phyloP scores from a whole-genome alignment of 2,329 filamentous ascomycete species.

The Helminthosporium solani region DNA sequence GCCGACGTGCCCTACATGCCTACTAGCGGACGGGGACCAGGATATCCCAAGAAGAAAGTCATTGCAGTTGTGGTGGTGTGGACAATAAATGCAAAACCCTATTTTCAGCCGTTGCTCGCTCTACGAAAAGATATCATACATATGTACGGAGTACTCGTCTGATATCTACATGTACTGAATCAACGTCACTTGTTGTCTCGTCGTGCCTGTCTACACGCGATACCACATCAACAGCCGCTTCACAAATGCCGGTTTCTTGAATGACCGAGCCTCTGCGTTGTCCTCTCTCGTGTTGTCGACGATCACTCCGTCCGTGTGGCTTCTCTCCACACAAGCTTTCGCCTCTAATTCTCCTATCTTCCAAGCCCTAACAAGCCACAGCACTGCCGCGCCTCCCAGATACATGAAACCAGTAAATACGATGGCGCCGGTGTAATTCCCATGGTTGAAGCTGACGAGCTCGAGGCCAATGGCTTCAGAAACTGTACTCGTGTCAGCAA shows the following conservation, averaged over 20 bases:
- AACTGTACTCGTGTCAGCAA: conserved; percentile 32
- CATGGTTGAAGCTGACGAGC: conserved; percentile 51
- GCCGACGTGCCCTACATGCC: conserved; percentile 14
- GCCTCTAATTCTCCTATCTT: conserved; percentile 58
- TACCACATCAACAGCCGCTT: conserved; percentile 34
- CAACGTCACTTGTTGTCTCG: too few species aligned
- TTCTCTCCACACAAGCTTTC: conserved; percentile 26
- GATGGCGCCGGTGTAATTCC: conserved; percentile 59
- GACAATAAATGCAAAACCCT: too few species aligned
- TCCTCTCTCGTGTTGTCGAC: neutral
- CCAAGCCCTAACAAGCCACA: conserved; percentile 60
- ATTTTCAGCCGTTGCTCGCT: too few species aligned
- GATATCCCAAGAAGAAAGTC: neutral
- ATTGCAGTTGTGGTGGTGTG: too few species aligned
- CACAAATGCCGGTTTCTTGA: conserved; percentile 26
- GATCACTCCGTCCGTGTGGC: conserved; percentile 20
- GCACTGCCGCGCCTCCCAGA: conserved; percentile 54
- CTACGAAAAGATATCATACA: neutral
- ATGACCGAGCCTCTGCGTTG: conserved; percentile 5
- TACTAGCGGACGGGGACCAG: conserved; percentile 18
- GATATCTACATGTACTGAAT: too few species aligned
- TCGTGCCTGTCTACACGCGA: conserved; percentile 20
- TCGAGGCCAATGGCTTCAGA: conserved; percentile 58
- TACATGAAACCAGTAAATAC: conserved; percentile 64
- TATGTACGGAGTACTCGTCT: neutral